Evolutionary conservation across 2,329 filamentous ascomycete species (phyloP), one percentile per base, ranked within the genome.

Genomic region (Sphaerulina musiva): DNA sequence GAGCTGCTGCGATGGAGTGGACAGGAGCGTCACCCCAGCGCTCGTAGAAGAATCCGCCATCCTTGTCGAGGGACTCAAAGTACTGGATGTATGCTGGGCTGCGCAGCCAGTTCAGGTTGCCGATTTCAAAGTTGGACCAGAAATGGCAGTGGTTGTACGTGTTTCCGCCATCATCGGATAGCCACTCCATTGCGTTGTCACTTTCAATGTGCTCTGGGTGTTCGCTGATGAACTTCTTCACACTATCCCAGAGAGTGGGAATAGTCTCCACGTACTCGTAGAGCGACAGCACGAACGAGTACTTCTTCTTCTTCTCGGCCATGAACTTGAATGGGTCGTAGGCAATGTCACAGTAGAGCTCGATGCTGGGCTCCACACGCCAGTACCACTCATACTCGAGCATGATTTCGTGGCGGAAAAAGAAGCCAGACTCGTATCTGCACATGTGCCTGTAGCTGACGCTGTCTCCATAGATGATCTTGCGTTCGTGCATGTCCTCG

Each of bases 391-490:
- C 93, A 74, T 95, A 98, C 71, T 97, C 90, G 72, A 88, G 75
- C 88, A 98, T 91, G 63, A 96, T 76, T 31, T 83, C 81, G 72
- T 98, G 93, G 58, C 87, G 89, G 83, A 97, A 98, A 80, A 98
- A 98, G 80, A 98, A 98, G 39, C 93, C 93, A 6, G 92, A 97
- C 74, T 98, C 93, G 70, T 95, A 98, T 61, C 93, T 89, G 75
- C 93, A 98, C 93, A 98, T 98, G 78, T 98, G 95, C 60, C 93
- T 85, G 78, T 98, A 98, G 76, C 89, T 95, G 74, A 95, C 76
- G 9, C 90, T 95, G 73, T 97, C 93, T 57, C 93, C 93, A 70
- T 98, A 98, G 73, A 98, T 98, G 72, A 98, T 95, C 77, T 96
- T 95, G 70, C 85, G 84, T 71, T 89, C 81, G 53, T 82, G 84